Base-by-base conservation (phyloP, 108 stramenopile species). In the Cyclotella atomus region DNA sequence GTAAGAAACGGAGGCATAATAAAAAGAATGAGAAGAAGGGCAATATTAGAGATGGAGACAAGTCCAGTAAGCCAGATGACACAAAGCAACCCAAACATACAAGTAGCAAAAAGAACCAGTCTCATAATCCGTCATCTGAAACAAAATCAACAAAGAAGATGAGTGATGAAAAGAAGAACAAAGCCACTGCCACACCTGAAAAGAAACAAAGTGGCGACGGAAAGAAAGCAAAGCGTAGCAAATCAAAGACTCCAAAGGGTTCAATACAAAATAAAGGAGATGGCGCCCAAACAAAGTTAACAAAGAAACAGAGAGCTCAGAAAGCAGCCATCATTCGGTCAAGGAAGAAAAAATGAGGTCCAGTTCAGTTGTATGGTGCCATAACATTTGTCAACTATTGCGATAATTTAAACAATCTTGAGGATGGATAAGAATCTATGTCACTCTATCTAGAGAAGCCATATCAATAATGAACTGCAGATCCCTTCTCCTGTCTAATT, bases 291-390 rank as follows among this genome's bases (percentile, higher is more conserved):
- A 68, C 53, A 41, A 77, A 70, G 46, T 65, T 71, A 64, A 71
- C 70, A 27, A 77, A 77, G 45, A 77, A 77, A 20, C 56, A 77
- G 43, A 56, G 77, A 10, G 70, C 69, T 1, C 68, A 77, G 47
- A 77, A 77, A 52, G 77, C 77, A 30, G 77, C 77, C 20, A 60
- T 65, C 0, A 64, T 77, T 41, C 63, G 65, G 17, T 49, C 61
- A 15, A 65, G 49, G 46, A 29, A 47, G 30, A 71, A 50, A 56
- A 34, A 59, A 65, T 36, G 50, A 54, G 44, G 47, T 38, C 24
- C n/a, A n/a, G n/a, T n/a, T n/a, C n/a, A n/a, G n/a, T n/a, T n/a
- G n/a, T n/a, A n/a, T n/a, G n/a, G n/a, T n/a, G n/a, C n/a, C n/a
- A n/a, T n/a, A n/a, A n/a, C n/a, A n/a, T n/a, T n/a, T n/a, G n/a